phyloP scores from a whole-genome alignment of 192 early-diverging fungal species.

The Gamsiella multidivaricata region DNA sequence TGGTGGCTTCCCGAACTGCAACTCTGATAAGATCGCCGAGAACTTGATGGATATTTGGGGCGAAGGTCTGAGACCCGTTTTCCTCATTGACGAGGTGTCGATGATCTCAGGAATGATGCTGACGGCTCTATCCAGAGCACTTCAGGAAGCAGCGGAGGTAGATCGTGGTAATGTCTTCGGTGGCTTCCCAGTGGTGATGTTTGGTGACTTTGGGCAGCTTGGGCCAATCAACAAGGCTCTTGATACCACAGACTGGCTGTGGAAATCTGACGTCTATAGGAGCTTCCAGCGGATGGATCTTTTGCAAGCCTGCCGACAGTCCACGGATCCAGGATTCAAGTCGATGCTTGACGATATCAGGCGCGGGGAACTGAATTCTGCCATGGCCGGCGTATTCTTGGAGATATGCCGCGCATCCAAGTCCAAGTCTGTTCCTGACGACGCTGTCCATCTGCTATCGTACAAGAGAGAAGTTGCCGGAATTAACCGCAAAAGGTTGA shows the following conservation, averaged over 20 bases:
- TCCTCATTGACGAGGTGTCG: constrained; percentile 15
- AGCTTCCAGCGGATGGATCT: constrained; percentile 13
- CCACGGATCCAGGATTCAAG: constrained; percentile 6
- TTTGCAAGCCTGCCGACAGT: constrained; percentile 18
- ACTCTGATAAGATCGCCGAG: constrained; percentile 2
- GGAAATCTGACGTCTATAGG: constrained; percentile 15
- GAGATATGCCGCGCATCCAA: neutral
- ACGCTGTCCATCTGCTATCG: constrained; percentile 2
- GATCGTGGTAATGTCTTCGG: constrained; percentile 1
- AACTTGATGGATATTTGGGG: constrained; percentile 13
- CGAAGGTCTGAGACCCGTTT: neutral
- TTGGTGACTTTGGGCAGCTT: constrained; percentile 25
- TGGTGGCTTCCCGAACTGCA: no score
- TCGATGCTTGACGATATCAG: constrained; percentile 8
- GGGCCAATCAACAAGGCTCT: constrained; percentile 18
- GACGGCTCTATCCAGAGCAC: neutral
- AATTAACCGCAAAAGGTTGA: neutral
- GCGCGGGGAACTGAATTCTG: neutral
- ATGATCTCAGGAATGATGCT: constrained; percentile 18
- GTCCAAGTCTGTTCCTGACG: neutral
- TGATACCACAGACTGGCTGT: constrained; percentile 19
- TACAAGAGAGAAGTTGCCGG: constrained; percentile 3
- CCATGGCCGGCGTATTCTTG: neutral
- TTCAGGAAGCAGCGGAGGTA: constrained; percentile 10
- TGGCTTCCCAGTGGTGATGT: constrained; percentile 12